Evolutionary conservation across 352 stramenopile species (phyloP), one percentile per base, ranked within the genome.

Genomic region (Thraustochytrium striatum): DNA sequence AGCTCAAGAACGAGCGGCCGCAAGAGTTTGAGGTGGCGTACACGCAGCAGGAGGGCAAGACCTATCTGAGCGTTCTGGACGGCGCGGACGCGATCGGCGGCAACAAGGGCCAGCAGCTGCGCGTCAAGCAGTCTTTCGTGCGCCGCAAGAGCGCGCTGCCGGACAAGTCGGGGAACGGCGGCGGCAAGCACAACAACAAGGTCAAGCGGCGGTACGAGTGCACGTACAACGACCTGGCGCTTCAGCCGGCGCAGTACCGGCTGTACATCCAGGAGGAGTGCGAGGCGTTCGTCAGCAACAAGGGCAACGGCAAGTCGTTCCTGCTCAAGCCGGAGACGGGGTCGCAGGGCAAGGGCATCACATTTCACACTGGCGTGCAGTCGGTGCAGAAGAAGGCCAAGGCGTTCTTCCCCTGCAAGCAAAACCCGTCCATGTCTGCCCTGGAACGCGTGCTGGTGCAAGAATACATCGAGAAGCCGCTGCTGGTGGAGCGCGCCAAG

Each of bases 401-500:
- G 7, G 30, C 2, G 0, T 75, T 75, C 35, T 75, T 75, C 44
- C 89, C 86, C 85, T 89, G 87, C 80, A 85, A 75, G 47, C 65
- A 75, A 30, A 75, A 75, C 47, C 65, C 65, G 13, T 75, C 65
- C 2, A 75, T 75, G 65, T 75, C 65, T 11, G 65, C 65, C 7
- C 36, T 75, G 21, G 65, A 75, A n/a, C 65, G 65, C 25, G 32
- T 75, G 11, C 65, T 89, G 72, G 84, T 87, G 38, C 89, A 94
- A 84, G 84, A 91, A 57, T 97, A 97, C 87, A 94, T 97, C 73
- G 84, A 87, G 11, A 90, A 91, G 72, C 92, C 92, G 32, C 88
- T 95, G 35, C 85, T 95, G 13, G 90, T 97, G 68, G 90, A 93
- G 36, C 89, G 88, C 75, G 93, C 91, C 82, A 97, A 97, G 84